Percentiles rank a stretch among this genome's conserved stretches.
phyloP scores from a whole-genome alignment of 2,329 filamentous ascomycete genomes.

The Trichoderma polysporum region DNA sequence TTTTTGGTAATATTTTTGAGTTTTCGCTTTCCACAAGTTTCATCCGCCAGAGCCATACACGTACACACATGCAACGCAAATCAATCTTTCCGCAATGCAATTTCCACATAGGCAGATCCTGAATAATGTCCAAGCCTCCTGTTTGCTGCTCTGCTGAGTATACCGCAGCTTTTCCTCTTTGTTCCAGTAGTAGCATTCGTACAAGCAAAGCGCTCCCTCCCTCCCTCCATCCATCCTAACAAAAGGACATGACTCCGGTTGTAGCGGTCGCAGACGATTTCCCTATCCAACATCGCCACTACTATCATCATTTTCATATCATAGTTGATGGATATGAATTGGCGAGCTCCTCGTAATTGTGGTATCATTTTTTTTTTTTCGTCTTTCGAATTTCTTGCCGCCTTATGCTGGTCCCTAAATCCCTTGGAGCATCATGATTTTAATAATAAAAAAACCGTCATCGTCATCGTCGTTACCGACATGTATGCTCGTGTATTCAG shows the following conservation, averaged over 20 bases:
- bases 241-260: neutral
- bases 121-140: constrained; percentile 22
- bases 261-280: neutral
- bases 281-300: constrained; percentile 20
- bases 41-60: neutral
- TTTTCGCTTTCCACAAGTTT: neutral
- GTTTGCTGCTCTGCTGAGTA: neutral
- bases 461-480: neutral
- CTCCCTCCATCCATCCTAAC: neutral
- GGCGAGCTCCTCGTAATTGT: neutral
- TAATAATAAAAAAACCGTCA: neutral
- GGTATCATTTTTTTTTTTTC: neutral
- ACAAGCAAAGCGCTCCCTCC: neutral
- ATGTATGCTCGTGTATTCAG: constrained; percentile 36
- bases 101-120: constrained; percentile 14
- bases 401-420: neutral
- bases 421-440: neutral
- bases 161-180: neutral
- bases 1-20: neutral
- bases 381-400: neutral
- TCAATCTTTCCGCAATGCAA: constrained; percentile 4
- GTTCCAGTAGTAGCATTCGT: neutral
- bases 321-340: neutral
- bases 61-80: neutral
- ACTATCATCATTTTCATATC: neutral